Evolutionary conservation across 768 basidiomycete species (phyloP), one percentile per base, ranked within the genome.

Genomic region (Dentipellis fragilis): DNA sequence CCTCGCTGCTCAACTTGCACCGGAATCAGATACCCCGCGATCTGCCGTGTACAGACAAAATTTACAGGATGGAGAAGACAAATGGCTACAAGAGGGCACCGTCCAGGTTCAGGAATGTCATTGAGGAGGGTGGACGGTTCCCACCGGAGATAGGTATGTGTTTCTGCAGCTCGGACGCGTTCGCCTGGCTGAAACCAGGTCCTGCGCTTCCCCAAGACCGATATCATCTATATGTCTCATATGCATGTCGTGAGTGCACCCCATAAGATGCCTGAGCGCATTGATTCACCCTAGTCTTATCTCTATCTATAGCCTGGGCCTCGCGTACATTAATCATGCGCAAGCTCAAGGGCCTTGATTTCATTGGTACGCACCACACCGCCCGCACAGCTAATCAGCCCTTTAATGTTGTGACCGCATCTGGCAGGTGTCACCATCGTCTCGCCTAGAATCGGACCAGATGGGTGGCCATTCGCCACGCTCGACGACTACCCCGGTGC

Each of bases 181-280:
- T 45, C 19, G 14, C 42, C 10, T n/a, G 19, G 42, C 42, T 19
- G 42, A 17, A 4, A 19, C 49, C 16, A 29, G 2, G 17, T 49
- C 12, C 50, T 35, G 6, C n/a, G 8, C 42, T 45, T 34, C 37
- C 19, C 48, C 14, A 46, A 92, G 92, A 83, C 58, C 84, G 94
- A 47, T 97, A 97, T 67, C 89, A 89, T 62, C 88, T 95, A 61
- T 95, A 90, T 64, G 89, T 96, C 56, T 88, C 87, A 4, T 82
- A 84, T 59, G 82, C 87, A 1, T 97, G 93, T 63, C 93, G 88
- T 90, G 59, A 67, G 85, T 66, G 42, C n/a, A 9, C 19, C 14
- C 14, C 10, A 16, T 46, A 5, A 45, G 12, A 17, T 34, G 12
- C 34, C 22, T 10, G 14, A 42, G 14, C 10, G 49, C n/a, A 12